These are phyloP conservation scores for Flaveria linearis DNA, from an alignment of 129 eudicot genomes.

Conservation along the genomic window DNA sequence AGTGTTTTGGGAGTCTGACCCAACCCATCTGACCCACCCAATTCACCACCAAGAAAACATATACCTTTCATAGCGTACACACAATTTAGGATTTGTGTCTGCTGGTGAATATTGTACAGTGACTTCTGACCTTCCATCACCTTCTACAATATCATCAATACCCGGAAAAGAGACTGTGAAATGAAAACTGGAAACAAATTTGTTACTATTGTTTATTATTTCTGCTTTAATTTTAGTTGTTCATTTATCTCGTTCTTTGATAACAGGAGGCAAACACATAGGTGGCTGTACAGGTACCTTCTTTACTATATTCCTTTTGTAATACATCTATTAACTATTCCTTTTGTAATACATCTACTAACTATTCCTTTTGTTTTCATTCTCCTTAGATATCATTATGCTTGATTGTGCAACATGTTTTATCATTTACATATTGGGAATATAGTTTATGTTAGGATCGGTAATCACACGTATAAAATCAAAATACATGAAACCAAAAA, in stretches of 20 bases:
- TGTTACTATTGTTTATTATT: neutral
- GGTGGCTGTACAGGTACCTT: constrained; percentile 90
- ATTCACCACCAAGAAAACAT: neutral
- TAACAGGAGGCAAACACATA: constrained; percentile 85
- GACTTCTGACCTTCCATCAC: neutral
- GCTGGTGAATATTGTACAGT: neutral
- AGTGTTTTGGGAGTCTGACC: neutral
- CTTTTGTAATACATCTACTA: neutral
- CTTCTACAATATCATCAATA: constrained; percentile 2
- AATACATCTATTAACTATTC: neutral
- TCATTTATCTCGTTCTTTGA: constrained; percentile 23
- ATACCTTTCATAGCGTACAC: neutral
- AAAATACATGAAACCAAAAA: constrained; percentile 8
- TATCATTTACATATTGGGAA: neutral
- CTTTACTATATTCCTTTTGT: constrained; percentile 1
- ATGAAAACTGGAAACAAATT: neutral
- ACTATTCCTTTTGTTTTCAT: neutral
- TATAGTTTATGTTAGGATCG: neutral
- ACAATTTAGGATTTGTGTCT: constrained; percentile 5
- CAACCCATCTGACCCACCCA: neutral
- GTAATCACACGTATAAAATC: neutral
- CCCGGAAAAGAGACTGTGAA: neutral
- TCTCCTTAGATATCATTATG: neutral
- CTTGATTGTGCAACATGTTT: neutral
- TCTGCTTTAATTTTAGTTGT: constrained; percentile 5